Base-by-base conservation (phyloP, 2,329 filamentous ascomycete genomes). In the Echinosphaeria canescens region DNA sequence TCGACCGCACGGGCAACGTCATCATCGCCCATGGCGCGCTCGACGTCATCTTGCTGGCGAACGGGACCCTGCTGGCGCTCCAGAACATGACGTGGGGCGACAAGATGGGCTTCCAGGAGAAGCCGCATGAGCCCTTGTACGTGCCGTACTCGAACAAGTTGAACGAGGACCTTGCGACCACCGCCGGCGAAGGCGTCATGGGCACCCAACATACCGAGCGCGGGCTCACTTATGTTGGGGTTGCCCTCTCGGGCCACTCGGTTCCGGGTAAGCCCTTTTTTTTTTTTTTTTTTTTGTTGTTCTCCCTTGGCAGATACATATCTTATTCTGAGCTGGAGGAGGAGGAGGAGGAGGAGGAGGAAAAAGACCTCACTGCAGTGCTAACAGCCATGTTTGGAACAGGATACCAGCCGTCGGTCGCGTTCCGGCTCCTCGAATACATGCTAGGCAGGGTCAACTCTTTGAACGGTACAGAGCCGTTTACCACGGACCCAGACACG, bases 71-170 rank as follows among this genome's bases (percentile, higher is more conserved):
- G 2, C 51, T 80, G 5, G 60, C 62, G 2, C 70, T 84, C 31
- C 76, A 85, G 42, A 82, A 82, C 50, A 79, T 84, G 69, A 82
- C 75, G 0, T 85, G 70, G 68, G 65, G 66, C 30, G 76, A 75
- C 4, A 43, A 56, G 23, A 63, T 75, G 27, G 79, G 78, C 0
- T 84, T 85, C 53, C 62, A 70, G 34, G 42, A 45, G 2, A 45
- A 49, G 1, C 78, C 76, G 0, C 42, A 42, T 2, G 58, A 67
- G 27, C 65, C 69, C 3, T 71, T 79, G 40, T 79, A 64, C 41
- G 72, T 82, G 0, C 75, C 76, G 0, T 70, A 65, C 40, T n/a
- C n/a, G n/a, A n/a, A n/a, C n/a, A n/a, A n/a, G n/a, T n/a, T n/a
- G n/a, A 65, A 72, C 36, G 51, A 59, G 29, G 48, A 58, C 13